Evolutionary conservation across 192 early-diverging fungal genomes (phyloP), one percentile per base, ranked within the genome.

Genomic region (Chytriomyces hyalinus): DNA sequence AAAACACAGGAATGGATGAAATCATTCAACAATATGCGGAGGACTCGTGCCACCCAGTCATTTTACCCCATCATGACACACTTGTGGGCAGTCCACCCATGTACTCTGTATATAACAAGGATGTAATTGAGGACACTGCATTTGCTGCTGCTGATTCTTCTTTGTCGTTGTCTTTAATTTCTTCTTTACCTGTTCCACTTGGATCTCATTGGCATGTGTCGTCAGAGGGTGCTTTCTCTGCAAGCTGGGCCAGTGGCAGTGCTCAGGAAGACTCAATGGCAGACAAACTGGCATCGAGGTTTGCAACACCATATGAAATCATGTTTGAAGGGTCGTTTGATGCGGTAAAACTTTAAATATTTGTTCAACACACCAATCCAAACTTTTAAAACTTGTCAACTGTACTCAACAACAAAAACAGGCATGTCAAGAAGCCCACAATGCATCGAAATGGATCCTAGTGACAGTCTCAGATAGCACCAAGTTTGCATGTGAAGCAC

Each of bases 371-470:
- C 24, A 26, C 24, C 24, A 80, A 8, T 61, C 51, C 28, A n/a
- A 26, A 26, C 24, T 26, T 0, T 26, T 26, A 26, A 26, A 26
- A 0, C 15, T 51, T 61, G 11, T 10, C 13, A 20, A 7, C 49
- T n/a, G n/a, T 17, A 15, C n/a, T 5, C 13, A 50, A 51, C 44
- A 60, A n/a, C 61, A n/a, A 20, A 53, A 67, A 4, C 76, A 92
- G 85, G 93, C 92, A n/a, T 87, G 93, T 61, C 81, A 85, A 1
- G 70, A 69, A 11, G 95, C 92, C 10, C 83, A 82, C 67, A 66
- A 89, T 66, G 95, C 94, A 0, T 87, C 96, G 76, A 97, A 97
- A 81, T 91, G 92, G 8, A 87, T 95, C 11, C 78, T 97, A 0
- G 78, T 83, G 48, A 76, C 83, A 45, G 73, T 82, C 9, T 26